Conservation (phyloP, 768 basidiomycete genomes). For the Boletales sp. region DNA sequence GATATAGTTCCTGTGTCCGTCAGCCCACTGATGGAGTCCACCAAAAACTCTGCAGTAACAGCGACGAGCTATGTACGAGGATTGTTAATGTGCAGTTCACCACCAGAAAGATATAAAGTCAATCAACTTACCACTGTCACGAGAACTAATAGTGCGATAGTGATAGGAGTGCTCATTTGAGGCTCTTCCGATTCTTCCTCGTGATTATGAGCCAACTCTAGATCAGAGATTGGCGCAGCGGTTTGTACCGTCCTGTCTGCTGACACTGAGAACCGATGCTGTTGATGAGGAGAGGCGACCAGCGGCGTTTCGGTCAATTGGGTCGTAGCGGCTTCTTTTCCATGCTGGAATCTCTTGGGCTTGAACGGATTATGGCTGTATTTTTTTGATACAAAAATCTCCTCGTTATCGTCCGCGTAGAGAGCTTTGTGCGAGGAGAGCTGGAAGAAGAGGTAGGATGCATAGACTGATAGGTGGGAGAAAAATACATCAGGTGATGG, state of each 20-base stretch:
- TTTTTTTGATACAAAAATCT: constrained; percentile 35
- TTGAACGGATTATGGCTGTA: constrained; percentile 42
- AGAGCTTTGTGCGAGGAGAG: constrained; percentile 73
- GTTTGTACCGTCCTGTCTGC: not conserved
- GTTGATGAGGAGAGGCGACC: constrained; percentile 11
- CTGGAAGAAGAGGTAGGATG: constrained; percentile 74
- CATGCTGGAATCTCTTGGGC: constrained; percentile 15
- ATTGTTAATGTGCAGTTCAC: not conserved
- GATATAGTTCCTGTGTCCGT: constrained; percentile 53
- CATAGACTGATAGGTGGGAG: constrained; percentile 52
- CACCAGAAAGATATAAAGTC: not conserved
- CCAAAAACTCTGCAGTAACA: constrained; percentile 62
- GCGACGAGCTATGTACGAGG: constrained; percentile 42
- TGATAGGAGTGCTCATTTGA: constrained; percentile 53
- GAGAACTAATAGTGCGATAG: constrained; percentile 46
- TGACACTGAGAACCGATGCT: not conserved
- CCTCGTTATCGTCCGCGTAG: constrained; percentile 46
- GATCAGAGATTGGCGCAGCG: constrained; percentile 3
- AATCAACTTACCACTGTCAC: constrained; percentile 57
- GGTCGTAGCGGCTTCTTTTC: constrained; percentile 5
- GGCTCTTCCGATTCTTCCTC: constrained; percentile 39
- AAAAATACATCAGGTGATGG: not conserved
- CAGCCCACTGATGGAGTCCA: constrained; percentile 78
- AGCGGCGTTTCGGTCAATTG: constrained; percentile 2
- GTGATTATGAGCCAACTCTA: constrained; percentile 4